phyloP scores from a whole-genome alignment of 345 rosid species.

The Sapria himalayana region DNA sequence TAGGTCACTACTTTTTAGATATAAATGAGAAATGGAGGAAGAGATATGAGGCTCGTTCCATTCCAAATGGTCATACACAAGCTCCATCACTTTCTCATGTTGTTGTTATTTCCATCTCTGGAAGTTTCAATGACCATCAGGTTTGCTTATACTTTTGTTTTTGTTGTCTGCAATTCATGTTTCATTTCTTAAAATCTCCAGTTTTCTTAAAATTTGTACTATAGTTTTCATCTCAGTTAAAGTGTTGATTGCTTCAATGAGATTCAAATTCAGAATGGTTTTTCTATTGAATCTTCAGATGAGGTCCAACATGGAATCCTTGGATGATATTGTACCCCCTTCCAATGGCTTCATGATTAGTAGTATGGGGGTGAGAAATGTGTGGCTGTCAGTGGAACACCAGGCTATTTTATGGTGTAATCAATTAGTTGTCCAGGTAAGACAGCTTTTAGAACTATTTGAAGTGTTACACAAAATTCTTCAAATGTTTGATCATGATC shows the following conservation, averaged over 20 bases:
- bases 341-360: constrained; percentile 77
- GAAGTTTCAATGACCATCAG: constrained; percentile 90
- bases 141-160: constrained; percentile 14
- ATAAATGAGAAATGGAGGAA: constrained; percentile 73
- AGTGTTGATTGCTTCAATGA: no score
- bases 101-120: constrained; percentile 66
- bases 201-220: no score
- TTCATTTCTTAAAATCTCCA: no score
- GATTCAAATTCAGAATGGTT: no score
- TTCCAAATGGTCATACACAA: constrained; percentile 31
- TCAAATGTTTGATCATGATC: constrained; percentile 12
- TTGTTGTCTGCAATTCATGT: no score
- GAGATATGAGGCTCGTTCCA: constrained; percentile 44
- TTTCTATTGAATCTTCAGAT: constrained; percentile 27
- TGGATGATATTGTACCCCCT: constrained; percentile 87
- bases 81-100: constrained; percentile 53
- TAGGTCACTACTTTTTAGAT: constrained; percentile 59
- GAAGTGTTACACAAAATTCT: constrained; percentile 8
- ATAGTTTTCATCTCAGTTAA: no score
- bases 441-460: constrained; percentile 12
- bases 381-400: constrained; percentile 98
- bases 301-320: constrained; percentile 57
- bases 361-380: constrained; percentile 82
- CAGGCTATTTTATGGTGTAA: constrained; percentile 97
- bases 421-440: constrained; percentile 88